phyloP scores from a whole-genome alignment of 176 grass and related monocot genomes.

The Oropetium thomaeum region DNA sequence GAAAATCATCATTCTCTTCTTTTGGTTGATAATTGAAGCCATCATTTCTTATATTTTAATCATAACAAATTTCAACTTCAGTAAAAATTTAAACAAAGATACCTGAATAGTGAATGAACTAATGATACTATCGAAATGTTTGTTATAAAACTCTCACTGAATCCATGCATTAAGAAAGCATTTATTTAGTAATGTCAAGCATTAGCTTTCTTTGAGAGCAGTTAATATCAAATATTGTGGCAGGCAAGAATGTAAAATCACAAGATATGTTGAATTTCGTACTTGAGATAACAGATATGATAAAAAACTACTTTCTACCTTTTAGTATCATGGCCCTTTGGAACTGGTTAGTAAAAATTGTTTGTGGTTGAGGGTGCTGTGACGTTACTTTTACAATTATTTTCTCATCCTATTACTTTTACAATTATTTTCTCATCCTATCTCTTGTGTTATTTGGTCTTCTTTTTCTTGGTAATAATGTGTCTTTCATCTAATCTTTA shows the following conservation, averaged over 20 bases:
- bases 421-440: background rate
- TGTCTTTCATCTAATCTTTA: slow-evolving; percentile 26
- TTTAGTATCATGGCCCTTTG: background rate
- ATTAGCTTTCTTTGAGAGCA: background rate
- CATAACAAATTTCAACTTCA: background rate
- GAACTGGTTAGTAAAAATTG: background rate
- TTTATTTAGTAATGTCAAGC: background rate
- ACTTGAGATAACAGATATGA: background rate
- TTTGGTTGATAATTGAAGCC: background rate
- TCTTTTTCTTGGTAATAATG: background rate
- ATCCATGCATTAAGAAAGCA: slow-evolving; percentile 1
- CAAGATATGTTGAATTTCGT: background rate
- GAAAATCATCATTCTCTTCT: background rate
- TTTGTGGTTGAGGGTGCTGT: background rate
- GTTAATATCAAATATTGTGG: background rate
- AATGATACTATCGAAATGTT: background rate
- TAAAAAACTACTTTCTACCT: too few relatives aligned
- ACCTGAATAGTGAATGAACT: background rate
- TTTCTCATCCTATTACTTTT: background rate
- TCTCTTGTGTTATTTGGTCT: background rate
- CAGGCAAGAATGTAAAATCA: background rate
- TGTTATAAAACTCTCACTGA: background rate
- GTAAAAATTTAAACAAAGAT: background rate
- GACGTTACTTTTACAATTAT: background rate
- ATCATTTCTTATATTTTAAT: background rate